phyloP scores from a whole-genome alignment of 2,329 filamentous ascomycete species.

The Bipolaris zeicola region DNA sequence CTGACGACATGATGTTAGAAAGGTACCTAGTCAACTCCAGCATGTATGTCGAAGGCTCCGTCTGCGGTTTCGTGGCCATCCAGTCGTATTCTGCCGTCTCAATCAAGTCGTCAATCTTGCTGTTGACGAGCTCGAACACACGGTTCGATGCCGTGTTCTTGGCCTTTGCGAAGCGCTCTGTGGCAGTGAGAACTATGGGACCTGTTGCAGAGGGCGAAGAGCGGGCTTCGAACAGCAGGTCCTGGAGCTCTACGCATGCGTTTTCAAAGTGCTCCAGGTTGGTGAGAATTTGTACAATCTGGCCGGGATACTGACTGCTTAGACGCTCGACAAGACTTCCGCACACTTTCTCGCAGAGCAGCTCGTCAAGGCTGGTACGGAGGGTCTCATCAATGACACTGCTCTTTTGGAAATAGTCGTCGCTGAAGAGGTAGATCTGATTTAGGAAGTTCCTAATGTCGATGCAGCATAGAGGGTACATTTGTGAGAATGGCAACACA shows the following conservation, averaged over 20 bases:
- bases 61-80: conserved; percentile 65
- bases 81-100: conserved; percentile 98
- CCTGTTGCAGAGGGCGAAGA: conserved; percentile 82
- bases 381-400: conserved; percentile 90
- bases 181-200: conserved; percentile 79
- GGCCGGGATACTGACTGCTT: conserved; percentile 89
- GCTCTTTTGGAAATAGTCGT: conserved; percentile 92
- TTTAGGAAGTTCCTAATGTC: conserved; percentile 97
- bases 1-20: conserved; percentile 95
- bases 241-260: conserved; percentile 87
- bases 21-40: conserved; percentile 91
- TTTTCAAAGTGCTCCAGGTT: conserved; percentile 97
- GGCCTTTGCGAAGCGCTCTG: conserved; percentile 82
- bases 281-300: conserved; percentile 98
- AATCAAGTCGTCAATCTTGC: conserved; percentile 96
- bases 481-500: conserved; percentile 96
- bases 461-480: conserved; percentile 98
- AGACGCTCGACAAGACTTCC: conserved; percentile 85
- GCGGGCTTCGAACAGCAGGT: conserved; percentile 80
- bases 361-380: conserved; percentile 84
- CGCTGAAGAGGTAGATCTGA: conserved; percentile 97
- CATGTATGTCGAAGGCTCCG: conserved; percentile 90
- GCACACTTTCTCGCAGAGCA: conserved; percentile 93
- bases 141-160: conserved; percentile 97
- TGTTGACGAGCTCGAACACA: conserved; percentile 98